A percentile compares a stretch with the other conserved stretches of the same genome.
phyloP scores from a whole-genome alignment of 495 filamentous ascomycete genomes.

The Daldinia loculata region DNA sequence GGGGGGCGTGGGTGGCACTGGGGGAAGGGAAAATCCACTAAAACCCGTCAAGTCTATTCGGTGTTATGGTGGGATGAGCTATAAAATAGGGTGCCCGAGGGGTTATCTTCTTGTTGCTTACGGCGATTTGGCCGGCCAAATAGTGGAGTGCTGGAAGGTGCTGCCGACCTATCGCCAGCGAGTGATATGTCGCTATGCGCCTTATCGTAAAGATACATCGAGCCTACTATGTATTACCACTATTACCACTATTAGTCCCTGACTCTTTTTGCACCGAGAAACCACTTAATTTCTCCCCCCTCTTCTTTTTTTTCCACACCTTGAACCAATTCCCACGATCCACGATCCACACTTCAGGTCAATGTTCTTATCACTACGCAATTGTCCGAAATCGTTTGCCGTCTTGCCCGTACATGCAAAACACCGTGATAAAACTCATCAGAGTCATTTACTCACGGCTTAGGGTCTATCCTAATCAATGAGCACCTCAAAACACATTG shows the following conservation, averaged over 20 bases:
- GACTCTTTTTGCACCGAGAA: constrained; percentile 29
- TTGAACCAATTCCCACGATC: constrained; percentile 23
- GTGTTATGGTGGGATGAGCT: constrained; percentile 47
- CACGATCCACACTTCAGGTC: constrained; percentile 26
- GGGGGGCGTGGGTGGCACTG: constrained; percentile 35
- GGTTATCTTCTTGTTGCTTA: constrained; percentile 41
- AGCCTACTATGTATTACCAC: neutral
- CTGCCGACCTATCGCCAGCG: constrained; percentile 47
- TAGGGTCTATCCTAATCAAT: neutral
- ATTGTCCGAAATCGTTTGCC: neutral
- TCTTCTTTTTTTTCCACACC: neutral
- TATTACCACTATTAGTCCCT: constrained; percentile 4
- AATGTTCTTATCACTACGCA: constrained; percentile 13
- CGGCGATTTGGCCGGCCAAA: constrained; percentile 65
- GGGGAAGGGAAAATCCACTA: constrained; percentile 36
- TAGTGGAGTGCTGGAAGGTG: constrained; percentile 54
- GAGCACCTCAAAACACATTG: neutral
- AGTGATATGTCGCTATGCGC: constrained; percentile 40
- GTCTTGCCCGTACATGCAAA: neutral
- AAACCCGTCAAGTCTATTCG: constrained; percentile 29
- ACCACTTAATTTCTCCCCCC: constrained; percentile 8
- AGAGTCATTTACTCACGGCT: neutral
- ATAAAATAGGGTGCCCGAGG: constrained; percentile 46
- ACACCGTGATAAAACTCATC: neutral
- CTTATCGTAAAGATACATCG: constrained; percentile 25